Base-by-base conservation (phyloP, 331 rosid genomes). In the Stylosanthes scabra region DNA sequence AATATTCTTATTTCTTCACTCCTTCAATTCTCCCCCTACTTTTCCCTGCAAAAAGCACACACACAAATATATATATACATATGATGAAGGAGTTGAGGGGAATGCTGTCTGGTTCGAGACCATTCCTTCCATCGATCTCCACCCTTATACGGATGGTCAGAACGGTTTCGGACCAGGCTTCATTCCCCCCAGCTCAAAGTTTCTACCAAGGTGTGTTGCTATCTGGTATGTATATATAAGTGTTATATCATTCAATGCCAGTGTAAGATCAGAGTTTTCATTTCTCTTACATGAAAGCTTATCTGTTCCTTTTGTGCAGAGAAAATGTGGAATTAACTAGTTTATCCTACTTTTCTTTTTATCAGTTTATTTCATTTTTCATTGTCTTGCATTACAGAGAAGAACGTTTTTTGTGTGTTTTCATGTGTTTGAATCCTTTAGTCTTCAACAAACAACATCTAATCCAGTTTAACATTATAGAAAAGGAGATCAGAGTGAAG, bases 151-250 rank as follows among this genome's bases (percentile, higher is more conserved):
- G 2, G 78, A 47, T 15, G 58, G 7, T 34, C 39, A 34, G 58
- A 86, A 79, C 80, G 94, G 88, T 90, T 63, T 86, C 92, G 97
- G 97, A 92, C 97, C 97, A 92, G 97, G 97, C 97, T 92, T 92
- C 97, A 90, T 89, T 90, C 96, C 97, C 88, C 97, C 80, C 86
- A 92, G 69, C 94, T 76, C 71, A 8, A 55, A 63, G 42, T 9
- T 14, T n/a, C 5, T 63, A 1, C 1, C 10, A 34, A 13, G 59
- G 11, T 37, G 13, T 37, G 13, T 9, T 20, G 45, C 20, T 31
- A 7, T n/a, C n/a, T n/a, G n/a, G n/a, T n/a, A n/a, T n/a, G n/a
- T n/a, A n/a, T n/a, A n/a, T n/a, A n/a, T n/a, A n/a, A n/a, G n/a
- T n/a, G n/a, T n/a, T n/a, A n/a, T n/a, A n/a, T 28, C 34, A 15